Base-by-base conservation (phyloP, 257 asterid genomes). In the Marsdenia floribunda region DNA sequence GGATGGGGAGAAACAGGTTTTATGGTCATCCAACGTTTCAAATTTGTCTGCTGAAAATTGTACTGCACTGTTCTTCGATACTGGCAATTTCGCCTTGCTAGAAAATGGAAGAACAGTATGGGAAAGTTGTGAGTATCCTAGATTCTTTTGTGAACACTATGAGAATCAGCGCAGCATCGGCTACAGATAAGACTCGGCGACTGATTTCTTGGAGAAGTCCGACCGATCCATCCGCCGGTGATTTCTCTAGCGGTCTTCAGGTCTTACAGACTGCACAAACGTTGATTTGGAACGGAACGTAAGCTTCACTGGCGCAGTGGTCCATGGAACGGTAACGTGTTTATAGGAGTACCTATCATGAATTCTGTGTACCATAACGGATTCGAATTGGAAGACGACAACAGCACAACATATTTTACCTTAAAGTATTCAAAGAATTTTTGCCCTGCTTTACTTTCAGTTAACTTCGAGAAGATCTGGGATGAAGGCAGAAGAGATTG, bases 171-270 rank as follows among this genome's bases (percentile, higher is more conserved):
- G 76, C 61, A 54, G 78, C 77, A 72, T 76, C 78, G 35, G 59
- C 75, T 35, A 76, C 79, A 46, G 83, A 85, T 5, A 64, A 18
- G 4, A 73, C 73, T 58, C 75, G 73, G 26, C 53, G 68, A 3
- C 6, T 88, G 15, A 77, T 65, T 3, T 82, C 96, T 1, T 90
- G 96, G 91, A 60, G 63, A 58, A 77, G 83, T 5, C 53, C 55
- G 3, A 46, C 60, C 35, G 90, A 86, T 76, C 93, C 93, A 33
- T 86, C 82, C 0, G n/a, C 5, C 15, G 96, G 96, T 33, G 79
- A 71, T 29, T 88, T 82, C 78, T 77, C 86, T 7, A 1, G 7
- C 3, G 81, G 80, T 21, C 10, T 75, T 78, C 47, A 83, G 75
- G 0, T 76, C 76, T 11, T 6, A 13, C 76, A 73, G 18, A 38